These are phyloP conservation scores for Sodiomyces alkalinus DNA, from an alignment of 2,329 filamentous ascomycete genomes.

Conservation along the genomic window DNA sequence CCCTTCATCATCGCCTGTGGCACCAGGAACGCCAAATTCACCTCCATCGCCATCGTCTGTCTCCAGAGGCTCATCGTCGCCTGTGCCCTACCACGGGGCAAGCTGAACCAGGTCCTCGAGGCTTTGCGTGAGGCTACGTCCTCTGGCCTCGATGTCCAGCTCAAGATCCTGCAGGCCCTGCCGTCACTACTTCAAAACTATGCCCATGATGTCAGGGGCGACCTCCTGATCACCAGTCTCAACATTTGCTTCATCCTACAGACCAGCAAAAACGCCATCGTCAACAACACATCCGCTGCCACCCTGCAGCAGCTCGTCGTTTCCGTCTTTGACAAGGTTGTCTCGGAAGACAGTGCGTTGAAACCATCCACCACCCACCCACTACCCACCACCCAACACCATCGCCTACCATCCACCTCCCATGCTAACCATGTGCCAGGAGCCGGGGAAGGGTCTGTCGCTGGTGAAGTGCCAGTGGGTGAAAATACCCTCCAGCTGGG, in stretches of 20 bases:
- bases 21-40: conserved; percentile 82
- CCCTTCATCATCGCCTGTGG: conserved; percentile 89
- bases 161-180: conserved; percentile 87
- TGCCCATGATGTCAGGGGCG: conserved; percentile 61
- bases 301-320: conserved; percentile 89
- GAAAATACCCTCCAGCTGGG: conserved; percentile 51
- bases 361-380: too few species aligned
- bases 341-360: conserved; percentile 58
- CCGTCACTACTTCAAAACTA: conserved; percentile 88
- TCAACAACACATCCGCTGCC: conserved; percentile 92
- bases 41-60: conserved; percentile 72
- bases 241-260: conserved; percentile 89
- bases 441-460: conserved; percentile 33
- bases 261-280: conserved; percentile 79
- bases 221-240: conserved; percentile 65
- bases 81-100: conserved; percentile 60
- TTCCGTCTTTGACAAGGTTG: conserved; percentile 84
- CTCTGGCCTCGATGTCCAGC: conserved; percentile 73
- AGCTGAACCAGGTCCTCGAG: conserved; percentile 74
- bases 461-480: conserved; percentile 52
- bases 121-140: conserved; percentile 75
- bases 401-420: too few species aligned
- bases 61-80: conserved; percentile 78
- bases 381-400: too few species aligned
- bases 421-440: conserved; percentile 16